Base-by-base conservation (phyloP, 139 green algal genomes). In the Coelastrella sp. region DNA sequence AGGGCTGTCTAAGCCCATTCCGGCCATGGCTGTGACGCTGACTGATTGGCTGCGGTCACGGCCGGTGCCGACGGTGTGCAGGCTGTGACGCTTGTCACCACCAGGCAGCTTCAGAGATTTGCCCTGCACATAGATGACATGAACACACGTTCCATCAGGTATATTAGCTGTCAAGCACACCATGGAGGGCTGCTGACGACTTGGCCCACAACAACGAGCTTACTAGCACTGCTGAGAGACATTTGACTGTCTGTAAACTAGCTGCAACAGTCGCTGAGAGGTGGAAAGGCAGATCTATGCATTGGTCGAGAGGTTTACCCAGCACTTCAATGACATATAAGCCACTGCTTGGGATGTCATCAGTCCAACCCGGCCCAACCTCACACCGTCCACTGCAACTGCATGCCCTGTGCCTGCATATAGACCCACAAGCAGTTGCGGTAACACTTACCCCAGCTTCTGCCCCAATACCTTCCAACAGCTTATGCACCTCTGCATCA, bases 11-110 rank as follows among this genome's bases (percentile, higher is more conserved):
- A 10, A 65, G 14, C 64, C 82, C 59, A 86, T n/a, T 47, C 82
- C 82, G 7, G 82, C 82, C 23, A 87, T 68, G 22, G 78, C 82
- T 78, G 82, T 56, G n/a, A 87, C 82, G 56, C 57, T 77, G 32
- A 87, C 82, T 19, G 32, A 78, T 22, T 87, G 64, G 82, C 82
- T 87, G 82, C 82, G 82, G 23, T 77, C 54, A 58, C 73, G 82
- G 23, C 22, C 54, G 3, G 17, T n/a, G 23, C 82, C 23, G 17
- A 32, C 64, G 11, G 14, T n/a, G 19, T 19, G 80, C 13, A 47
- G 85, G 22, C n/a, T 80, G 85, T 73, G 64, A 57, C 22, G 56
- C 64, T 5, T 20, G n/a, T n/a, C 58, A 58, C 10, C 71, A 59
- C 66, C 58, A 32, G 23, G 5, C 11, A 83, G n/a, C 56, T 68